These are phyloP conservation scores for Leccinum ponderosum DNA, from an alignment of 1,284 basidiomycete species.

Conservation along the genomic window DNA sequence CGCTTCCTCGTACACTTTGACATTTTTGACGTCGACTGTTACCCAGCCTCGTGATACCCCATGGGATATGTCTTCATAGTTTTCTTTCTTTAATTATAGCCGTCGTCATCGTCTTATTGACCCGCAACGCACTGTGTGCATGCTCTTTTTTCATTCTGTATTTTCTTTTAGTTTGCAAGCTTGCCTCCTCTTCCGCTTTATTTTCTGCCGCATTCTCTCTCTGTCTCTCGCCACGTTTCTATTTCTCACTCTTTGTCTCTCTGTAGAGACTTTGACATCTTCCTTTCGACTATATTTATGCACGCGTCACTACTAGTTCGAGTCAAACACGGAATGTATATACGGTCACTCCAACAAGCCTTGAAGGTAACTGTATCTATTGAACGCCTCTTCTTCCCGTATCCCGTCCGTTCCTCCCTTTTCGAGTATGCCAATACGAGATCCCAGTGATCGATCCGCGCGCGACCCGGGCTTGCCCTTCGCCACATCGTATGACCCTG, in stretches of 20 bases:
- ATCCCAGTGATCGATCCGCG: not conserved
- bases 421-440: not conserved
- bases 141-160: not conserved
- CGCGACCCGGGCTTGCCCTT: not conserved
- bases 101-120: conserved; percentile 3
- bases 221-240: not conserved
- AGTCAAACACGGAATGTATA: not conserved
- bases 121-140: not conserved
- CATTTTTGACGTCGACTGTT: conserved; percentile 18
- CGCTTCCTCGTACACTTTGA: not conserved
- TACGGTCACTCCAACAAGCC: not conserved
- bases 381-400: not conserved
- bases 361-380: not conserved
- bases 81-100: conserved; percentile 11
- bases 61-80: conserved; percentile 12
- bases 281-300: not conserved
- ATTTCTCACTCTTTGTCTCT: not conserved
- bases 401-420: not conserved
- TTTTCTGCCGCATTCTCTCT: not conserved
- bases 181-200: not conserved
- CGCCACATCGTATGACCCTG: not conserved
- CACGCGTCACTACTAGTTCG: not conserved
- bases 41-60: conserved; percentile 27
- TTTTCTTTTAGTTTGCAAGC: not conserved
- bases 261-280: not conserved